These are phyloP conservation scores for Aspergillus indologenus DNA, from an alignment of 495 filamentous ascomycete species.

Conservation along the genomic window DNA sequence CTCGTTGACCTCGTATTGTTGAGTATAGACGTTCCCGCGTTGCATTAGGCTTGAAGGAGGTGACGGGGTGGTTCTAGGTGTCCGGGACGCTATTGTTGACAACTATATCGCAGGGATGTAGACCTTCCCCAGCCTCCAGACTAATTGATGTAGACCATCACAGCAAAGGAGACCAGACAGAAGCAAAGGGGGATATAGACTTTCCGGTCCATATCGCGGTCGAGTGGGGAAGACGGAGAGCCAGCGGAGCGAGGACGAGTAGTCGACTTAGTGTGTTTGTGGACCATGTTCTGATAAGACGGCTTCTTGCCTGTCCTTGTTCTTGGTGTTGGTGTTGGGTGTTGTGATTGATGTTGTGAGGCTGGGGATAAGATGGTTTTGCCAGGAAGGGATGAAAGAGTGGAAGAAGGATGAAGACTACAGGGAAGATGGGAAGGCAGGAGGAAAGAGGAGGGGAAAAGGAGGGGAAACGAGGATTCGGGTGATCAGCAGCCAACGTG, in stretches of 20 bases:
- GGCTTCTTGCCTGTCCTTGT: not conserved
- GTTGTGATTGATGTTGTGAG: not conserved
- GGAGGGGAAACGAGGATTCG: constrained; percentile 13
- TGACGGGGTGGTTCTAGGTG: not conserved
- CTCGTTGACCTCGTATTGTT: not conserved
- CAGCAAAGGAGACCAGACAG: constrained; percentile 44
- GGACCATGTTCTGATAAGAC: constrained; percentile 16
- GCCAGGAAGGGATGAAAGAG: not conserved
- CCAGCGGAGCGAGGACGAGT: constrained; percentile 18
- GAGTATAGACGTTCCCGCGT: not conserved
- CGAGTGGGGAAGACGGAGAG: constrained; percentile 15
- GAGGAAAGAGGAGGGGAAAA: constrained; percentile 6
- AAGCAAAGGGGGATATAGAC: constrained; percentile 44
- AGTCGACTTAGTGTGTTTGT: constrained; percentile 14
- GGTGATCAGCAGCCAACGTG: constrained; percentile 15
- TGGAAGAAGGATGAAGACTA: not conserved
- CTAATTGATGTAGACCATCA: constrained; percentile 40
- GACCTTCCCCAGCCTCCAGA: not conserved
- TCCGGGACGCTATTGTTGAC: not conserved
- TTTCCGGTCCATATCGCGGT: constrained; percentile 37
- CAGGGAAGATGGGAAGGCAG: constrained; percentile 6
- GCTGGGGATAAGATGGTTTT: not conserved
- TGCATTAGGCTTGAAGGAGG: not conserved
- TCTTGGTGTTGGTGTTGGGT: not conserved
- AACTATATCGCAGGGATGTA: not conserved